Base-by-base conservation (phyloP, 495 filamentous ascomycete genomes). In the Oidiodendron maius region DNA sequence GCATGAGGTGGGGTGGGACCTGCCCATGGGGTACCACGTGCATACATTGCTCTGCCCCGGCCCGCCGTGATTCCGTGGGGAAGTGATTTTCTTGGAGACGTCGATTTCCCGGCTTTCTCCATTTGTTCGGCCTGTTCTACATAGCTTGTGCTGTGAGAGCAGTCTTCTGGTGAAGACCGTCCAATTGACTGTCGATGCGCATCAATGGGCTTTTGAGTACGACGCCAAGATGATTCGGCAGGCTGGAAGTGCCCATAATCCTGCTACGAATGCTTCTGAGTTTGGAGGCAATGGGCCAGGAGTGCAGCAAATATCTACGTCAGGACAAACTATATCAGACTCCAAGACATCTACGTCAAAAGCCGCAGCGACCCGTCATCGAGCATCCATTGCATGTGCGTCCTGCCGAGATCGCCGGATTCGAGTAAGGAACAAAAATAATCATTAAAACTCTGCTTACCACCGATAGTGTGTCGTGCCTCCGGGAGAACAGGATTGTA, bases 361-460 rank as follows among this genome's bases (percentile, higher is more conserved):
- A 18, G n/a, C n/a, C n/a, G 11, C 48, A 6, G 34, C 30, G 15
- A 18, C 43, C 3, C 17, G 50, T 28, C 42, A 52, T 46, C 28
- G 50, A 17, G 50, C 50, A 28, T 46, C 42, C 4, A 58, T 67
- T 28, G 65, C 64, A 17, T 69, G 65, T 58, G 63, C 62, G 16
- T 57, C 61, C 11, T 67, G 65, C 38, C 39, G 75, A 48, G 75
- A 78, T 49, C 66, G 74, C 25, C 61, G 75, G 37, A 78, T 78
- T 43, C 64, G 75, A 13, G 50, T 52, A 25, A 34, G 50, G 30
- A 8, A 11, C 10, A 12, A 5, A 20, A 36, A 25, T 41, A n/a
- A n/a, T n/a, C n/a, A n/a, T n/a, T n/a, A n/a, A n/a, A n/a, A n/a
- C n/a, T n/a, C n/a, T n/a, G n/a, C n/a, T n/a, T n/a, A 44, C 40